Percentiles rank a stretch among this genome's conserved stretches.
phyloP scores from a whole-genome alignment of 2,329 filamentous ascomycete genomes.

The Fusarium sambucinum region DNA sequence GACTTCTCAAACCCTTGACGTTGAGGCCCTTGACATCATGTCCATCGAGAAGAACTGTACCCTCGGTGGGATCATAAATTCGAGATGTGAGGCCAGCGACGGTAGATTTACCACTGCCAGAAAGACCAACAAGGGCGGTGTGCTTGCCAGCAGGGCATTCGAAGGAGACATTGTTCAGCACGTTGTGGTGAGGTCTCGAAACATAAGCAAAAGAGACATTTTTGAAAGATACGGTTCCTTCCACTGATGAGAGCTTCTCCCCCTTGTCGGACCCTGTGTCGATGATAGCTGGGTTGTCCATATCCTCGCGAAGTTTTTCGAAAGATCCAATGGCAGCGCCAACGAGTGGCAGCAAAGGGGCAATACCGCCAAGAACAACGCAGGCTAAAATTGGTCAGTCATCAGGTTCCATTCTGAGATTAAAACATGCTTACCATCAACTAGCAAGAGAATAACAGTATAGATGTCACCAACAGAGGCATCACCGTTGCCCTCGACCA shows the following conservation, averaged over 20 bases:
- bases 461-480: constrained; percentile 65
- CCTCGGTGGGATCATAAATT: constrained; percentile 67
- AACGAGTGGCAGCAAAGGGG: constrained; percentile 72
- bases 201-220: constrained; percentile 61
- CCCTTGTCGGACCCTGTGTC: constrained; percentile 55
- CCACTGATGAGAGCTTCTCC: constrained; percentile 59
- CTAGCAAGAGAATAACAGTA: constrained; percentile 72
- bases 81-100: constrained; percentile 67
- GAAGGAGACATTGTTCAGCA: constrained; percentile 61
- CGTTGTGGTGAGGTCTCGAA: constrained; percentile 57
- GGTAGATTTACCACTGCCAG: constrained; percentile 69
- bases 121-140: constrained; percentile 70
- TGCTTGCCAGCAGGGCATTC: constrained; percentile 61
- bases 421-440: constrained; percentile 61
- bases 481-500: constrained; percentile 51
- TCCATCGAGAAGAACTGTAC: constrained; percentile 62
- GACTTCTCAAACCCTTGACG: constrained; percentile 57
- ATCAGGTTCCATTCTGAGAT: background rate
- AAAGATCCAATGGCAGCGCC: constrained; percentile 69
- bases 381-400: constrained; percentile 57
- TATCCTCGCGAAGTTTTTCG: constrained; percentile 68
- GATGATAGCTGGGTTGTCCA: constrained; percentile 63
- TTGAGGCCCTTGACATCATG: constrained; percentile 62
- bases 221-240: constrained; percentile 54
- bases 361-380: constrained; percentile 72